Evolutionary conservation across 805 yeast species (phyloP), one percentile per base, ranked within the genome.

Genomic region (Monosporozyma yasuniensis): DNA sequence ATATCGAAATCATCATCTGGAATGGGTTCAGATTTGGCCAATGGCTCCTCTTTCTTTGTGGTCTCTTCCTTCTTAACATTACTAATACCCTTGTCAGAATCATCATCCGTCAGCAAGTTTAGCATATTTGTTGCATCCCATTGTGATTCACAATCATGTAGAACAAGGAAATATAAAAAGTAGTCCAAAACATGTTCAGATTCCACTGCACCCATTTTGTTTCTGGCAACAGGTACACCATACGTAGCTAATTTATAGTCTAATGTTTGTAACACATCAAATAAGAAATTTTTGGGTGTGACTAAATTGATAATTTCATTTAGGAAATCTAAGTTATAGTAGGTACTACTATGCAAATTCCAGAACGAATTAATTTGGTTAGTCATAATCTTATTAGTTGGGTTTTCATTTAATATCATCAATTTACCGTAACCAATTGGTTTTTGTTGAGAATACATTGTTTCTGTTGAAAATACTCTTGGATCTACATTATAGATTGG

Each of bases 341-440:
- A 66, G 3, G 69, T 65, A 51, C 70, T 65, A 35, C 70, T 66
- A 47, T 66, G 70, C 44, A 66, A 48, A 52, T 61, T 65, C 70
- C 70, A 65, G 45, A 66, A 66, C 11, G 68, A 64, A 44, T 64
- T 66, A 19, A 62, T 60, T 54, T 66, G 70, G 42, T 65, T 66
- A 3, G 64, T 54, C 58, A 66, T 54, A 10, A 66, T 63, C 41
- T 63, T 64, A 48, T 64, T 60, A 12, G 65, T 55, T 10, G 69
- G 63, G 34, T 54, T 56, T 32, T 66, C 70, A 42, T 60, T 59
- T 3, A 58, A 51, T 11, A 66, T 56, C 34, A 57, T 44, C 39
- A 66, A 58, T 34, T 57, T 58, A 16, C 54, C 53, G 42, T 56
- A 63, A 1, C 58, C 58, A 8, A 61, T 46, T 18, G 63, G 63